These are phyloP conservation scores for Magnusiomyces clavatus DNA, from an alignment of 1,139 yeast species.

Conservation along the genomic window DNA sequence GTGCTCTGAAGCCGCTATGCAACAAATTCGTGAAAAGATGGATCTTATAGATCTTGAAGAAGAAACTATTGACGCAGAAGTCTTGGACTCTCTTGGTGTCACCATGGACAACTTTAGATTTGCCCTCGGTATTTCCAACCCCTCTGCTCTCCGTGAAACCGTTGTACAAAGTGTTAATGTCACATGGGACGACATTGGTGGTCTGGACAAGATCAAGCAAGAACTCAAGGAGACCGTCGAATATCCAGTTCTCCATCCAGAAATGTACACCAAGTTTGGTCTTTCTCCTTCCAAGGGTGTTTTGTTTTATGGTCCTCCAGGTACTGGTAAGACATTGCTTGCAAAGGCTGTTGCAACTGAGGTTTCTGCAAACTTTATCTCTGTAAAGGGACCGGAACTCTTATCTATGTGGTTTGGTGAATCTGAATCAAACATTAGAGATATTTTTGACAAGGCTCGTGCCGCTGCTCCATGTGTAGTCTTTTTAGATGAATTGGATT, in stretches of 20 bases:
- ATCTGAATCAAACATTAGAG: constrained; percentile 94
- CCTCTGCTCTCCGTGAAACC: constrained; percentile 98
- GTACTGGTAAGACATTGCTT: constrained; percentile 96
- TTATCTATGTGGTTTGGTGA: constrained; percentile 99
- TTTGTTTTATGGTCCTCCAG: constrained; percentile 97
- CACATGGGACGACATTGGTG: constrained; percentile 97
- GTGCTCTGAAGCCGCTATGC: constrained; percentile 98
- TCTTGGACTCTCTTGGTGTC: constrained; percentile 91
- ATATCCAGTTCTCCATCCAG: constrained; percentile 97
- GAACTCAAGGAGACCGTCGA: constrained; percentile 97
- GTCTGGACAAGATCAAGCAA: constrained; percentile 87
- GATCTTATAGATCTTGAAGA: constrained; percentile 95
- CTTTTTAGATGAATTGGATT: constrained; percentile 93
- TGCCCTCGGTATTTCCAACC: constrained; percentile 96
- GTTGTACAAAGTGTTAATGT: constrained; percentile 98
- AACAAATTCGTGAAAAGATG: constrained; percentile 98
- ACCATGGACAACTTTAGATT: constrained; percentile 98
- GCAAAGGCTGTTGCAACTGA: constrained; percentile 99
- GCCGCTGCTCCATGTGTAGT: constrained; percentile 99
- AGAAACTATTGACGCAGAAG: constrained; percentile 96
- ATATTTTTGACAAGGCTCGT: constrained; percentile 95
- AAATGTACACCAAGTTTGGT: constrained; percentile 95
- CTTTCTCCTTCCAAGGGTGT: constrained; percentile 97
- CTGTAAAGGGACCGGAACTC: constrained; percentile 95
- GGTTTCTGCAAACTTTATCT: constrained; percentile 92